Percentiles rank a stretch among this genome's conserved stretches.
phyloP scores from a whole-genome alignment of 1,284 basidiomycete genomes.

The Apiotrichum mycotoxinovorans region DNA sequence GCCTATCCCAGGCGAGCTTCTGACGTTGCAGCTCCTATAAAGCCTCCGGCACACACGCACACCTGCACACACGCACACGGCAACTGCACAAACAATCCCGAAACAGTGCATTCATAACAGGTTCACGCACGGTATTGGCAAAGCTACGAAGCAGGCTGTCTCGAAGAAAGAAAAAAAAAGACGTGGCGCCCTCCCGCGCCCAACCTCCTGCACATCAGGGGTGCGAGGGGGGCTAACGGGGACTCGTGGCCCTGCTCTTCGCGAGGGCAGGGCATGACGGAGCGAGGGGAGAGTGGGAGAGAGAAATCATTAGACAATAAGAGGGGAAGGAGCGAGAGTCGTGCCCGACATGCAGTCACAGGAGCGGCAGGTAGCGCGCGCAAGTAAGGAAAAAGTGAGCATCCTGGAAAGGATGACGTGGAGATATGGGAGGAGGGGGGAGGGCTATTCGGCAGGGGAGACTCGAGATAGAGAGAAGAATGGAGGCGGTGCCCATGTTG shows the following conservation, averaged over 20 bases:
- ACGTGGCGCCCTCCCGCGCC: constrained; percentile 41
- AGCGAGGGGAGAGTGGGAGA: neutral
- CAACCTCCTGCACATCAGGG: constrained; percentile 23
- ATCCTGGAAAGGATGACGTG: neutral
- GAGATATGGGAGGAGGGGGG: neutral
- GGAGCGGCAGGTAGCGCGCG: neutral
- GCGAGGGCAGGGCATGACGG: constrained; percentile 11
- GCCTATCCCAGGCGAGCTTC: too few species aligned
- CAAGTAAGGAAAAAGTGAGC: constrained; percentile 6
- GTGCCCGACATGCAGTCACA: neutral
- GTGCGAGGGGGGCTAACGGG: constrained; percentile 32
- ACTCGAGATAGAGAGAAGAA: neutral
- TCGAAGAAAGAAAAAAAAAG: neutral
- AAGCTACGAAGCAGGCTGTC: neutral
- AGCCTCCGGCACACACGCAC: too few species aligned
- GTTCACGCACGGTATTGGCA: neutral
- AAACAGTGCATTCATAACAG: constrained; percentile 1
- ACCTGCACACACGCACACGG: too few species aligned
- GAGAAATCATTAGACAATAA: constrained; percentile 3
- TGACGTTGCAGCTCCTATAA: too few species aligned
- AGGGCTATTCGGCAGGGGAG: neutral
- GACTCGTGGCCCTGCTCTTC: constrained; percentile 24
- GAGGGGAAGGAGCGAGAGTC: neutral
- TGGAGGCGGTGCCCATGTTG: neutral
- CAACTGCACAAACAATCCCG: neutral